Base-by-base conservation (phyloP, 75 land plant genomes). In the Pinus albicaulis region DNA sequence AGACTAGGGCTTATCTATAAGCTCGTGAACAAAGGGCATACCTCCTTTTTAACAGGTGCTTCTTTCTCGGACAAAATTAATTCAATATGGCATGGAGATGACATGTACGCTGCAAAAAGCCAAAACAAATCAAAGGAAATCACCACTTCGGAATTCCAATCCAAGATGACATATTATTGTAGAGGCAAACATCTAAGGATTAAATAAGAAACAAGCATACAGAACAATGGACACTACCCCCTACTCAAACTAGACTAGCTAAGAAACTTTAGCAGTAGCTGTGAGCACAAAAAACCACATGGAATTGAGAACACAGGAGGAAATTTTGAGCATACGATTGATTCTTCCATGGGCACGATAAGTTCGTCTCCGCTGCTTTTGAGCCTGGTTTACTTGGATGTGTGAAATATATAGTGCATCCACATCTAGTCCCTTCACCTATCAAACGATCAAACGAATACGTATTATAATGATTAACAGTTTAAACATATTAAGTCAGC, bases 71-170 rank as follows among this genome's bases (percentile, higher is more conserved):
- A 94, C 62, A 96, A 73, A 36, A 87, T 87, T 84, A 96, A 72
- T 80, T 96, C 99, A 60, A 96, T 96, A 71, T 96, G 99, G 73
- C 99, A 96, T 10, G 99, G 99, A 41, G 92, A 90, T 16, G 99
- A 96, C 99, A 96, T 96, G 77, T 96, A 96, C 34, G 99, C 98
- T 95, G 89, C 41, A 52, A 71, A 61, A n/a, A 71, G 12, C 8
- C 53, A 48, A 10, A 48, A 48, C 53, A 48, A 48, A 48, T 48
- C 11, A 48, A 48, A 10, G 53, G 12, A 48, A 48, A 48, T 48
- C 53, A 48, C 53, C 11, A 74, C 4, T 57, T 16, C 16, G 57
- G 69, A 20, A 59, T 48, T 48, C 53, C 53, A 48, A 48, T 48
- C 11, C 11, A 48, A 48, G 10, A 48, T 48, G 53, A 48, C 11